Base-by-base conservation (phyloP, 352 stramenopile genomes). In the Globisporangium nodosum region DNA sequence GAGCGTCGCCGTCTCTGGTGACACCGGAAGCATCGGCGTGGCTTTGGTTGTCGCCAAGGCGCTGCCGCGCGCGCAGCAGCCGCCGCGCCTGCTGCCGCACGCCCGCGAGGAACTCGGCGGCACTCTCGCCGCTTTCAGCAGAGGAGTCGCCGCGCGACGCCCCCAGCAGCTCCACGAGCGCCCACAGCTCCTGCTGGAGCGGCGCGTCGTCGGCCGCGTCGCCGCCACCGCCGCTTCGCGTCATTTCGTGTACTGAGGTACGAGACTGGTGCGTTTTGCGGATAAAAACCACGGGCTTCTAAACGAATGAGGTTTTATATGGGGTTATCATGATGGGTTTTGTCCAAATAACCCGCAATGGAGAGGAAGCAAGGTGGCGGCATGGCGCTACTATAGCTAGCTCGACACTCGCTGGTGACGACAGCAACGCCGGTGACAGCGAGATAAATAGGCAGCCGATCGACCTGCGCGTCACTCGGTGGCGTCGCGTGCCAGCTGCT, bases 131-230 rank as follows among this genome's bases (percentile, higher is more conserved):
- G 21, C 24, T 45, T 9, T 3, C 33, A 42, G n/a, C 3, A 1
- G 13, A 18, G 37, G 33, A 12, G 1, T 8, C 9, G 33, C 8
- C 9, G 1, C 24, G 24, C 1, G 33, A 12, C 8, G 56, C 47
- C 18, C 66, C 70, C 2, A 77, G 58, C 21, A 66, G 39, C 62
- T 71, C 68, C 18, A 88, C 62, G 55, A 90, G 84, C 40, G 59
- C 68, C 80, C 80, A 90, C 27, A 86, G 58, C 52, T 78, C 68
- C 3, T 54, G 55, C 40, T 71, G 49, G 24, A 79, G 54, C 53
- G 56, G n/a, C 15, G 31, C 49, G 24, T 13, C 45, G 46, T 15
- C 9, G 52, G 3, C 27, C n/a, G 33, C 6, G 5, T 1, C 42
- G 20, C 21, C 50, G 16, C 15, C 33, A n/a, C 35, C 40, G 16